These are phyloP conservation scores for Mycena haematopus DNA, from an alignment of 768 basidiomycete species.

Conservation along the genomic window DNA sequence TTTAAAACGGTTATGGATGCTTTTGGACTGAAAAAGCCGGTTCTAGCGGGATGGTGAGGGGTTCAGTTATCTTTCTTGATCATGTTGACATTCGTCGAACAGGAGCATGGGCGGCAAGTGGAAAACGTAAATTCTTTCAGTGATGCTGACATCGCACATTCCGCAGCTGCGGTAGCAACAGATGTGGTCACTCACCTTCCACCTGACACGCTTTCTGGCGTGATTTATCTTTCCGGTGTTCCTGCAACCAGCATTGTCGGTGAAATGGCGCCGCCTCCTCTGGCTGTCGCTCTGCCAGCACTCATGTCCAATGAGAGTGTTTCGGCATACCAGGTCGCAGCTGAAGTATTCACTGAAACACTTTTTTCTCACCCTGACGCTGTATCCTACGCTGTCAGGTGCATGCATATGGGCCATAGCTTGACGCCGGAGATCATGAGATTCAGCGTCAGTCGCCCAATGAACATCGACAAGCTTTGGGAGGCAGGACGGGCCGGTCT, in stretches of 20 bases:
- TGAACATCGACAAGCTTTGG: constrained; percentile 36
- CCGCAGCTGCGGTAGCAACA: constrained; percentile 35
- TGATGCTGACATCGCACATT: background rate
- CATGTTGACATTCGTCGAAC: background rate
- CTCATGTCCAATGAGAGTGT: constrained; percentile 35
- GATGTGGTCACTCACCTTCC: constrained; percentile 38
- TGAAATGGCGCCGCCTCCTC: constrained; percentile 33
- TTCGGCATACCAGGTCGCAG: constrained; percentile 28
- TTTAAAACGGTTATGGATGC: constrained; percentile 39
- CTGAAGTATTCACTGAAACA: constrained; percentile 35
- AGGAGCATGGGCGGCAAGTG: constrained; percentile 41
- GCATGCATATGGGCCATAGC: constrained; percentile 34
- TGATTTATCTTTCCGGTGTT: constrained; percentile 37
- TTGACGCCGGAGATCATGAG: constrained; percentile 30
- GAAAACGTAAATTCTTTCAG: background rate
- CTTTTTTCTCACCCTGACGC: constrained; percentile 36
- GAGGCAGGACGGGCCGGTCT: constrained; percentile 36
- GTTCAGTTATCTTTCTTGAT: too few species aligned
- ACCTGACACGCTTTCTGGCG: constrained; percentile 37
- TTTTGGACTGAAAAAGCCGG: constrained; percentile 38
- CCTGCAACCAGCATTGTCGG: constrained; percentile 35
- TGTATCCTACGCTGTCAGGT: constrained; percentile 35
- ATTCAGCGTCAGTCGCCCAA: constrained; percentile 34
- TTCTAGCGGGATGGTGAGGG: constrained; percentile 40
- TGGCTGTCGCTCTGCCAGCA: constrained; percentile 31